Evolutionary conservation across 331 rosid species (phyloP).

Genomic region (Phaseolus coccineus): DNA sequence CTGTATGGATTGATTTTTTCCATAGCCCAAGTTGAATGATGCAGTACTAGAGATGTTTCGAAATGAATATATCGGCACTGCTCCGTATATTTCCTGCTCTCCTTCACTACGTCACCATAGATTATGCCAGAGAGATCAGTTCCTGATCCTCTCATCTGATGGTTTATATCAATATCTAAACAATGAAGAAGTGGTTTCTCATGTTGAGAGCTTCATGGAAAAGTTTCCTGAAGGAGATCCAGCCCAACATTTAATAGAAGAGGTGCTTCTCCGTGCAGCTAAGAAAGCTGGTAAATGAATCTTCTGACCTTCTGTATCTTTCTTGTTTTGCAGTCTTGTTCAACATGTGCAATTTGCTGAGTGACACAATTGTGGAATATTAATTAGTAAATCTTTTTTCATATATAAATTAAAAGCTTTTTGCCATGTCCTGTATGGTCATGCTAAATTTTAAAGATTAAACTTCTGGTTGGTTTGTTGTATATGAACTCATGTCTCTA

Average conservation of each 20-base stretch:
- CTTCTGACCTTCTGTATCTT: constrained; percentile 36
- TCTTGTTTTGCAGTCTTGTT: constrained; percentile 35
- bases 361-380: constrained; percentile 4
- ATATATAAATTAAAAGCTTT: constrained; percentile 23
- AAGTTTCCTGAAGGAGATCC: constrained; percentile 98
- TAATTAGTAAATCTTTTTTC: constrained; percentile 33
- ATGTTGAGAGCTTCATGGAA: constrained; percentile 90
- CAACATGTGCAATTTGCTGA: constrained; percentile 33
- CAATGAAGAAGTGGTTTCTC: constrained; percentile 92
- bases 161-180: constrained; percentile 90
- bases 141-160: constrained; percentile 90
- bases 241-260: constrained; percentile 96
- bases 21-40: constrained; percentile 89
- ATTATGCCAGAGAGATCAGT: constrained; percentile 82
- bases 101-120: constrained; percentile 91
- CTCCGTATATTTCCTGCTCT: constrained; percentile 82
- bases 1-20: constrained; percentile 45
- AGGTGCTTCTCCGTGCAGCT: constrained; percentile 94
- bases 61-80: constrained; percentile 85
- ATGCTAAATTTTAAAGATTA: constrained; percentile 14
- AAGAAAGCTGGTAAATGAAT: constrained; percentile 78
- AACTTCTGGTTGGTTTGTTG: constrained; percentile 25
- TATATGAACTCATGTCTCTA: neutral
- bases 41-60: constrained; percentile 90
- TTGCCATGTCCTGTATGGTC: constrained; percentile 6